Evolutionary conservation across 495 filamentous ascomycete species (phyloP).

Genomic region (Diplogelasinospora grovesii): DNA sequence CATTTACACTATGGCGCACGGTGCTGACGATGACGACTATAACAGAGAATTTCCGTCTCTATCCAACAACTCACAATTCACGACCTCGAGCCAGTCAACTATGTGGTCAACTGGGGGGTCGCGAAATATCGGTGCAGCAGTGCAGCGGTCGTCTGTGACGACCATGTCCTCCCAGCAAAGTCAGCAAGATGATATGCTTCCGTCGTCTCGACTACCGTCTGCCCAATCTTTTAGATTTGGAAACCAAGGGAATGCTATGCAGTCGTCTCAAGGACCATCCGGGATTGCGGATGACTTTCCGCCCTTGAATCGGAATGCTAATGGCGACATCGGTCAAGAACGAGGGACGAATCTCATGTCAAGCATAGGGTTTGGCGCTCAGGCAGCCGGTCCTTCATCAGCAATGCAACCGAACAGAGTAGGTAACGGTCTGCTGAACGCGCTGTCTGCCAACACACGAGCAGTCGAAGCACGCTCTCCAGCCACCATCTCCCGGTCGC

Average conservation of each 20-base stretch:
- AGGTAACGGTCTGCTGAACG: constrained; percentile 53
- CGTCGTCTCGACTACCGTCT: constrained; percentile 46
- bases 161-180: constrained; percentile 44
- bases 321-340: constrained; percentile 66
- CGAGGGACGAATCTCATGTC: constrained; percentile 58
- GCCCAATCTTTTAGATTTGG: constrained; percentile 56
- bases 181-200: constrained; percentile 54
- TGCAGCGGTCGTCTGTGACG: constrained; percentile 60
- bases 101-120: constrained; percentile 56
- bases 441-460: constrained; percentile 46
- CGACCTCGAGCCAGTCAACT: constrained; percentile 35
- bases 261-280: constrained; percentile 57
- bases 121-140: constrained; percentile 44
- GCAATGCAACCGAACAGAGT: constrained; percentile 26
- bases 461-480: constrained; percentile 36
- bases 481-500: constrained; percentile 28
- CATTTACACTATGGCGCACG: too few relatives aligned
- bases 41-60: constrained; percentile 77
- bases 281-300: constrained; percentile 78
- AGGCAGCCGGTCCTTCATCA: constrained; percentile 24
- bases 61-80: constrained; percentile 60
- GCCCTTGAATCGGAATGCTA: constrained; percentile 63
- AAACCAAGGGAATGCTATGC: constrained; percentile 45
- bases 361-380: constrained; percentile 54
- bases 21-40: too few relatives aligned